Evolutionary conservation across 2,329 filamentous ascomycete genomes (phyloP), one percentile per base, ranked within the genome.

Genomic region (Neonectria faginata): DNA sequence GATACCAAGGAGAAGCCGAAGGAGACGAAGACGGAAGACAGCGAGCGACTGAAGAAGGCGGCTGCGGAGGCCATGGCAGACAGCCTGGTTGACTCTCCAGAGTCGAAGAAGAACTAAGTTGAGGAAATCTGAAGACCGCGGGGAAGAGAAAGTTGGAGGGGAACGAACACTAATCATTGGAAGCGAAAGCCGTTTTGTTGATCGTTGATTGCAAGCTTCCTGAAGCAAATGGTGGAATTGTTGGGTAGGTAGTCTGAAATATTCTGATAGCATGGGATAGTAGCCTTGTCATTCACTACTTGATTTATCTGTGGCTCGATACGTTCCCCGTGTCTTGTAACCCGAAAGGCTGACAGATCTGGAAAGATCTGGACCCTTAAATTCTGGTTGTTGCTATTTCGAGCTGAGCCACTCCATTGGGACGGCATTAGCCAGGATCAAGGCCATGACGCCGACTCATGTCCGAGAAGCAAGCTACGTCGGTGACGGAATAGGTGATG

Each of bases 41-140:
- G 77, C 67, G 90, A 89, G 74, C 86, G 85, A 73, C 77, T 89
- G 73, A 91, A 89, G 82, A 86, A 90, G 77, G 89, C 88, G 2
- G 88, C 90, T 27, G 85, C 85, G 11, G 86, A 88, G 75, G 86
- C 86, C 14, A 88, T 88, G 85, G 80, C 84, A 10, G 86, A 88
- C 42, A 87, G 81, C 66, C 73, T 88, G 63, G 83, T 86, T 44
- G 81, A 82, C 44, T 55, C 72, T 11, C 69, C 73, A 67, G 73
- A 72, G 12, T 63, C 71, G 33, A 80, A 79, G 74, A 81, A 78
- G 75, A 74, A 72, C 63, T 80, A 73, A 47, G 14, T 14, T 11
- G 25, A 39, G 57, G 22, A 41, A 62, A 44, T n/a, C 45, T 20
- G 20, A 27, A 57, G 57, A 14, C 25, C 36, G 18, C 12, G 27